A percentile compares a stretch with the other conserved stretches of the same genome.
Conservation (phyloP, 805 yeast species). For the Ogataea philodendri region DNA sequence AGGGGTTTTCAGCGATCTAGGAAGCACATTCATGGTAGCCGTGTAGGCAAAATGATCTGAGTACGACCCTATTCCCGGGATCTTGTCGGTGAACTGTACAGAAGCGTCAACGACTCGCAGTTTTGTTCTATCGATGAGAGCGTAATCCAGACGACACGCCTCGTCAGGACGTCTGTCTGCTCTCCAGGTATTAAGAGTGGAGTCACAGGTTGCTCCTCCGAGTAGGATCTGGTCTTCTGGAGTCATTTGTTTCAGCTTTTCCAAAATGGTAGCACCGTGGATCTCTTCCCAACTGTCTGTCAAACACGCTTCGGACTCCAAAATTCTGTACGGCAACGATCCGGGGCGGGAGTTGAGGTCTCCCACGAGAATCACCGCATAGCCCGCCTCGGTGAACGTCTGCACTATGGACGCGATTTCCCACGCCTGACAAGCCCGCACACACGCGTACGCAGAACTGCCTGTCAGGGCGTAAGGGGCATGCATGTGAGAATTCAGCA, state of each 20-base stretch:
- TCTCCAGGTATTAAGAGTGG: constrained; percentile 86
- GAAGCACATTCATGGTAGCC: constrained; percentile 39
- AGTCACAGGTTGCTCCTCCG: constrained; percentile 92
- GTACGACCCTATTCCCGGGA: constrained; percentile 69
- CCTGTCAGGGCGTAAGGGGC: constrained; percentile 87
- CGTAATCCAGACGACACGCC: constrained; percentile 90
- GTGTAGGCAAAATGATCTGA: constrained; percentile 92
- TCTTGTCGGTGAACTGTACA: constrained; percentile 70
- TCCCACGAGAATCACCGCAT: constrained; percentile 86
- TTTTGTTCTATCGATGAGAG: constrained; percentile 61
- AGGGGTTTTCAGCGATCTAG: constrained; percentile 6
- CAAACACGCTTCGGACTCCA: constrained; percentile 66
- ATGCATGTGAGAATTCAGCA: constrained; percentile 93
- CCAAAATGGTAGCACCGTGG: constrained; percentile 47
- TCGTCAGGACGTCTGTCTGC: constrained; percentile 49
- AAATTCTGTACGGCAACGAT: constrained; percentile 72
- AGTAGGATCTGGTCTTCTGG: constrained; percentile 61
- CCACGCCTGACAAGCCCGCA: constrained; percentile 96
- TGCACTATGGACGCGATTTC: constrained; percentile 71
- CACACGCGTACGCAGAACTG: constrained; percentile 87
- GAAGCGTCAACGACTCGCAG: constrained; percentile 58
- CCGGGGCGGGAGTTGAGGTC: constrained; percentile 90
- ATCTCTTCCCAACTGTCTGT: constrained; percentile 79
- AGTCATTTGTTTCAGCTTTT: constrained; percentile 42
- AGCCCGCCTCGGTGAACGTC: constrained; percentile 66